phyloP scores from a whole-genome alignment of 2,329 filamentous ascomycete genomes.

The Diaporthe velutina region DNA sequence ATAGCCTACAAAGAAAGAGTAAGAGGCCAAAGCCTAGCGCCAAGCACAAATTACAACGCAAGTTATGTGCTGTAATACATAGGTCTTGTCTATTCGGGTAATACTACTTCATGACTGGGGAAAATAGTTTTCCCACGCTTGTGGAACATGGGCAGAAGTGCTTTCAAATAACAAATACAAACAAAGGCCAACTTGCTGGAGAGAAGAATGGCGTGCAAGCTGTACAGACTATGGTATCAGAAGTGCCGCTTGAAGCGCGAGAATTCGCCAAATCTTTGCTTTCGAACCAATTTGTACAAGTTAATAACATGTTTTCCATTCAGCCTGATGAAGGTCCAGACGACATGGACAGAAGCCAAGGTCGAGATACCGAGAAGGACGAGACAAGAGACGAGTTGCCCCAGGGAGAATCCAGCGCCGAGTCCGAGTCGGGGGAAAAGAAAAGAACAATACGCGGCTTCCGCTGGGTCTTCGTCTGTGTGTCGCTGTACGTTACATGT shows the following conservation, averaged over 20 bases:
- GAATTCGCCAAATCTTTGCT: background rate
- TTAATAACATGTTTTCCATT: background rate
- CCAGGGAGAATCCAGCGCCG: background rate
- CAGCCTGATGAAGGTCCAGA: background rate
- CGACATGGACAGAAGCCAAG: background rate
- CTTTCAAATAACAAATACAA: background rate
- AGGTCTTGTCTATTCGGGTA: background rate
- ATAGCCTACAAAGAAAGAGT: background rate
- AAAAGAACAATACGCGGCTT: background rate
- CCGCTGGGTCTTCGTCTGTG: constrained; percentile 11
- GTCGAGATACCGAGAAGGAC: background rate
- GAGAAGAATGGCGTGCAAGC: background rate
- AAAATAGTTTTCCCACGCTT: background rate
- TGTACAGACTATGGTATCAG: background rate
- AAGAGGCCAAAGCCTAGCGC: background rate
- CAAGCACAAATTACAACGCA: background rate
- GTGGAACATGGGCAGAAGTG: background rate
- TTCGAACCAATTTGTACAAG: background rate
- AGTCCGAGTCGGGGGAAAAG: background rate
- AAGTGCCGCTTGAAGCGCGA: background rate
- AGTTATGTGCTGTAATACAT: background rate
- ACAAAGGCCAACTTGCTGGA: background rate
- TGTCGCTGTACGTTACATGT: constrained; percentile 20
- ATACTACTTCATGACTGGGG: background rate
- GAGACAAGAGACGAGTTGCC: background rate